A percentile compares a stretch with the other conserved stretches of the same genome.
Conservation (phyloP, 2,329 filamentous ascomycete species). For the Aspergillus jensenii region DNA sequence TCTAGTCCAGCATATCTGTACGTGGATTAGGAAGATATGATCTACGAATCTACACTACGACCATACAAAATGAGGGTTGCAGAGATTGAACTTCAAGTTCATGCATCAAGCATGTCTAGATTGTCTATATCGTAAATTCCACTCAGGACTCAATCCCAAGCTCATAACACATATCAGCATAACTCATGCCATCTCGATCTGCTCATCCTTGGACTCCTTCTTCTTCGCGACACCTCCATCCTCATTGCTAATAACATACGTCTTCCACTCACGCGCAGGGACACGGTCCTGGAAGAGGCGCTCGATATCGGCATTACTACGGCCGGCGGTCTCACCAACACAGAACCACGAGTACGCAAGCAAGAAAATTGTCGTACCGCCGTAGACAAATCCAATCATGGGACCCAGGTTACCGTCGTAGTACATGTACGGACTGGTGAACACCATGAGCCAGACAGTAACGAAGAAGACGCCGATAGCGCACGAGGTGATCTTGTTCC, state of each 20-base stretch:
- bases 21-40: too few relatives aligned
- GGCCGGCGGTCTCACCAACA: conserved; percentile 41
- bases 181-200: conserved; percentile 15
- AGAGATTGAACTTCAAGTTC: too few relatives aligned
- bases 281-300: conserved; percentile 41
- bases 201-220: conserved; percentile 8
- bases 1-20: too few relatives aligned
- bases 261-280: conserved; percentile 34
- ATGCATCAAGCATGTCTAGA: too few relatives aligned
- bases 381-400: conserved; percentile 37
- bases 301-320: conserved; percentile 38
- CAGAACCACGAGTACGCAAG: conserved; percentile 40
- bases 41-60: too few relatives aligned
- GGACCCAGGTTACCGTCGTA: conserved; percentile 32
- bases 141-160: too few relatives aligned
- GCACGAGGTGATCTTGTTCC: conserved; percentile 48
- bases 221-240: conserved; percentile 2
- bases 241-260: conserved; percentile 18
- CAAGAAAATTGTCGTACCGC: conserved; percentile 27
- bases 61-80: too few relatives aligned
- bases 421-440: conserved; percentile 38
- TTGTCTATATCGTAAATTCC: too few relatives aligned
- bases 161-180: too few relatives aligned
- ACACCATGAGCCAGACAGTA: conserved; percentile 33
- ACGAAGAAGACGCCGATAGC: conserved; percentile 46